Conservation (phyloP, 2,329 filamentous ascomycete genomes). For the Talaromyces sp. region DNA sequence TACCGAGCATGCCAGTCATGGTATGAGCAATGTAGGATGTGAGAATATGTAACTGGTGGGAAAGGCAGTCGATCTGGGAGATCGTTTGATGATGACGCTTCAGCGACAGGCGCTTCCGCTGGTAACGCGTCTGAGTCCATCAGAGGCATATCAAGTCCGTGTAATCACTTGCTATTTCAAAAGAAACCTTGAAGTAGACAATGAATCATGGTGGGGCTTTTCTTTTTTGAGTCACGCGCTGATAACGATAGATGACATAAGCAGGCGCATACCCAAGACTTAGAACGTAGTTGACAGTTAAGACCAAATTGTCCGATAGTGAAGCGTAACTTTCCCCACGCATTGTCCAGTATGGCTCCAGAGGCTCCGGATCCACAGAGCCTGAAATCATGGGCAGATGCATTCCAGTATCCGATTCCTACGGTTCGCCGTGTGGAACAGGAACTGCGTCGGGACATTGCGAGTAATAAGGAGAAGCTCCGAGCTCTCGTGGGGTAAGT, state of each 20-base stretch:
- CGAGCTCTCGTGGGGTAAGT: constrained; percentile 66
- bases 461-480: constrained; percentile 67
- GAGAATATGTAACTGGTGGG: constrained; percentile 78
- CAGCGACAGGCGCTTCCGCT: constrained; percentile 17
- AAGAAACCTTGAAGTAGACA: constrained; percentile 1
- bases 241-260: constrained; percentile 27
- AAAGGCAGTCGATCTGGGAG: constrained; percentile 61
- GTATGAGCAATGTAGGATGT: constrained; percentile 94
- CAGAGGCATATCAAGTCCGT: constrained; percentile 29
- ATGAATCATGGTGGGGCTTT: constrained; percentile 24
- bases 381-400: constrained; percentile 67
- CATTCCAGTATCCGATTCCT: constrained; percentile 67
- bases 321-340: not conserved
- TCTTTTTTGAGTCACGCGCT: constrained; percentile 26
- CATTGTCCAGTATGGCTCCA: constrained; percentile 49
- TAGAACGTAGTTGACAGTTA: not conserved
- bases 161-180: too few species aligned
- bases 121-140: constrained; percentile 23
- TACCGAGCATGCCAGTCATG: constrained; percentile 85
- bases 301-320: constrained; percentile 4
- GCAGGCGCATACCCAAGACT: constrained; percentile 6
- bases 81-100: constrained; percentile 18
- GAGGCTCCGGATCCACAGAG: constrained; percentile 60
- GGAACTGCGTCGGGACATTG: constrained; percentile 64
- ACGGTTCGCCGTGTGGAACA: constrained; percentile 65